Percentiles rank a stretch among this genome's conserved stretches.
Evolutionary conservation across 2,329 filamentous ascomycete species (phyloP).

Genomic region (Phyllosticta citribraziliensis): DNA sequence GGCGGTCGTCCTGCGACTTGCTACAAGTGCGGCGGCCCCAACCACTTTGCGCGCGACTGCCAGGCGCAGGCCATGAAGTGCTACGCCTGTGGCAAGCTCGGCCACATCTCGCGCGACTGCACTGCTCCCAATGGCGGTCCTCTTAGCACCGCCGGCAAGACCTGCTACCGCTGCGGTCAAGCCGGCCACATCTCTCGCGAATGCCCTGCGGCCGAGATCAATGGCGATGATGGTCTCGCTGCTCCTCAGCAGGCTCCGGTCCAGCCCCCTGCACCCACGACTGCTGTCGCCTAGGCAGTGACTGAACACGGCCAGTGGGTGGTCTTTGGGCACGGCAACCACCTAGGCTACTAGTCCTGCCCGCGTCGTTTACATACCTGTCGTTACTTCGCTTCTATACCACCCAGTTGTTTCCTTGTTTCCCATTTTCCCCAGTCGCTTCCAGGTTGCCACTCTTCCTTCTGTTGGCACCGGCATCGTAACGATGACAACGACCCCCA

Average conservation of each 20-base stretch:
- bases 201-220: slow-evolving; percentile 66
- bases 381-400: slow-evolving; percentile 12
- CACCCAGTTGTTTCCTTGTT: slow-evolving; percentile 4
- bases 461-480: slow-evolving; percentile 12
- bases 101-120: slow-evolving; percentile 90
- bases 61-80: slow-evolving; percentile 98
- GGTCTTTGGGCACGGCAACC: slow-evolving; percentile 7
- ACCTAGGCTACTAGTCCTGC: not conserved
- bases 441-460: slow-evolving; percentile 11
- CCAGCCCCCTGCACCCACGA: slow-evolving; percentile 32
- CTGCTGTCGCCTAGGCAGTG: slow-evolving; percentile 26
- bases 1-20: slow-evolving; percentile 56
- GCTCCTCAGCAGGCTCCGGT: slow-evolving; percentile 25
- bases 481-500: slow-evolving; percentile 13
- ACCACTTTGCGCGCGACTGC: slow-evolving; percentile 97
- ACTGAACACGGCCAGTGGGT: slow-evolving; percentile 7
- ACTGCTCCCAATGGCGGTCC: slow-evolving; percentile 93
- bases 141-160: slow-evolving; percentile 92
- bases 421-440: slow-evolving; percentile 5
- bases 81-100: slow-evolving; percentile 92
- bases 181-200: slow-evolving; percentile 93
- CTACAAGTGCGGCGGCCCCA: slow-evolving; percentile 71
- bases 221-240: slow-evolving; percentile 28
- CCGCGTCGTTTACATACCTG: slow-evolving; percentile 5
- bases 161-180: slow-evolving; percentile 95